Percentiles rank a stretch among this genome's conserved stretches.
Evolutionary conservation across 2,329 filamentous ascomycete genomes (phyloP).

Genomic region (Botrytis fabae): DNA sequence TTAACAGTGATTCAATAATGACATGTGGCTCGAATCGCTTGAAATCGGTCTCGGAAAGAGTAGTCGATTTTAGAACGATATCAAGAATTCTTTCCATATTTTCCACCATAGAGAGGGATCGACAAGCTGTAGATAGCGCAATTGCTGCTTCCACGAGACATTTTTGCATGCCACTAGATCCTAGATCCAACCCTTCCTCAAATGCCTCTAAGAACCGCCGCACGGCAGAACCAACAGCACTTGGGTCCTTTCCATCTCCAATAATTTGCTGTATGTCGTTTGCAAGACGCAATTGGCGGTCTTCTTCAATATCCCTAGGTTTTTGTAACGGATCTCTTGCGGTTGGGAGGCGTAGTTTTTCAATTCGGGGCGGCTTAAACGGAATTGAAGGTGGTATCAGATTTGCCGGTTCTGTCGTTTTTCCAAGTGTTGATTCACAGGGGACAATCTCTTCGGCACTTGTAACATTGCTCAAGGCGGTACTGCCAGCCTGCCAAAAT

Average conservation of each 20-base stretch:
- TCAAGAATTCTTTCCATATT: conserved; percentile 32
- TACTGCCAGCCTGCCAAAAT: conserved; percentile 10
- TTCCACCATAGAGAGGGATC: conserved; percentile 22
- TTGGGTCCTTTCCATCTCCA: conserved; percentile 19
- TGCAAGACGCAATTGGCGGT: conserved; percentile 32
- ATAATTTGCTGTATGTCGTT: conserved; percentile 31
- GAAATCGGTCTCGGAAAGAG: conserved; percentile 31
- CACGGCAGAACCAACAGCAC: conserved; percentile 29
- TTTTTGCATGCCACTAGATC: conserved; percentile 22
- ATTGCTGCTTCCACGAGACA: conserved; percentile 29
- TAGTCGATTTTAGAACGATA: conserved; percentile 27
- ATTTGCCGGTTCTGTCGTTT: neutral
- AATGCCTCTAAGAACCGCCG: conserved; percentile 34
- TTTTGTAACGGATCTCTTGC: neutral
- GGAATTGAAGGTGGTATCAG: neutral
- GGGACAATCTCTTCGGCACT: neutral
- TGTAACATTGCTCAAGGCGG: neutral
- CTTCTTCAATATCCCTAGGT: neutral
- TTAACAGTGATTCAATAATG: conserved; percentile 29
- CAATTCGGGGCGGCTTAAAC: conserved; percentile 7
- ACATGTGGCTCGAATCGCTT: conserved; percentile 28
- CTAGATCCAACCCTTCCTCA: conserved; percentile 29
- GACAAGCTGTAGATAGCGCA: conserved; percentile 29
- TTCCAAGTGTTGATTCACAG: neutral
- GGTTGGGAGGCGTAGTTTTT: neutral